phyloP scores from a whole-genome alignment of 1,284 basidiomycete genomes.

The Cutaneotrichosporon sp. region DNA sequence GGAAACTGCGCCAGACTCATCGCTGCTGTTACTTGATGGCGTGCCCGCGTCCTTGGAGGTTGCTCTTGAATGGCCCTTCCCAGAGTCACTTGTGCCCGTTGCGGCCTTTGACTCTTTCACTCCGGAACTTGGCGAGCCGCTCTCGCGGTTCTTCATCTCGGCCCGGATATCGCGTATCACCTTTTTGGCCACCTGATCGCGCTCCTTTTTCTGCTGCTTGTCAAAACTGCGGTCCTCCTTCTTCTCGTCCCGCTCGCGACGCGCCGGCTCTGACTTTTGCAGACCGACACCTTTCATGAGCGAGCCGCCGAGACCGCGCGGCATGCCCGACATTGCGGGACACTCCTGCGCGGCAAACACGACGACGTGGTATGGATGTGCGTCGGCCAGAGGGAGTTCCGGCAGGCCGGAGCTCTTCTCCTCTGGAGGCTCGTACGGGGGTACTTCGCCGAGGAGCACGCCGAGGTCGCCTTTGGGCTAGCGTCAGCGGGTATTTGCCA shows the following conservation, averaged over 20 bases:
- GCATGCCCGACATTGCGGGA: slow-evolving; percentile 46
- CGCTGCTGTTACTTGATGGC: no score
- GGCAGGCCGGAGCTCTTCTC: slow-evolving; percentile 18
- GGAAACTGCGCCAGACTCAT: no score
- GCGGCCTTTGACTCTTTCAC: no score
- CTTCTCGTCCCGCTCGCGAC: slow-evolving; percentile 7
- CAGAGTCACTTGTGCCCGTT: no score
- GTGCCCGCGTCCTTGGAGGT: no score
- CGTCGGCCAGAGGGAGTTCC: slow-evolving; percentile 31
- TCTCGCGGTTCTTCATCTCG: not conserved
- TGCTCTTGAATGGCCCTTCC: no score
- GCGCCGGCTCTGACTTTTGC: slow-evolving; percentile 31
- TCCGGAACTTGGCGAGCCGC: no score
- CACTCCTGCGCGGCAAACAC: slow-evolving; percentile 52
- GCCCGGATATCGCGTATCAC: slow-evolving; percentile 7
- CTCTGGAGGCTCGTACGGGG: slow-evolving; percentile 40
- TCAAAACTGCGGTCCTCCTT: slow-evolving; percentile 21
- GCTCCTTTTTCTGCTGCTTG: slow-evolving; percentile 5
- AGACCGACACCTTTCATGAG: slow-evolving; percentile 44
- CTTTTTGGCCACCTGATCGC: slow-evolving; percentile 22
- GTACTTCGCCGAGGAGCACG: slow-evolving; percentile 50
- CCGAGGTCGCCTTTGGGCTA: slow-evolving; percentile 51
- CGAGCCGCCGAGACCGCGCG: slow-evolving; percentile 44
- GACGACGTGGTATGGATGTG: slow-evolving; percentile 52
- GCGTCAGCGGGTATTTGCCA: not conserved